Conservation (phyloP, 345 rosid genomes). For the Tarenaya hassleriana region DNA sequence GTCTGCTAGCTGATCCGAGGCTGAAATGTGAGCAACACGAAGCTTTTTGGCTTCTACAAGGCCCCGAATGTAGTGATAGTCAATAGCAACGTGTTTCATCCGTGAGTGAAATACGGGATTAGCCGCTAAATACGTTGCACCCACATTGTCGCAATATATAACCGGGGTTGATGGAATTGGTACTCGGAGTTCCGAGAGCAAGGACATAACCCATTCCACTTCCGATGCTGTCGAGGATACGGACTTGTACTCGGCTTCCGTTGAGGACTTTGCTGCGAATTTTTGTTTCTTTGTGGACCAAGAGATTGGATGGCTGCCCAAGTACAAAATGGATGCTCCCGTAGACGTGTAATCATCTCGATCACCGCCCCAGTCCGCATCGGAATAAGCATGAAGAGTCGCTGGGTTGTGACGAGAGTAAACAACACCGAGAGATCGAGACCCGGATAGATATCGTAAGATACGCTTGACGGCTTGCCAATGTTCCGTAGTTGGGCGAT, state of each 20-base stretch:
- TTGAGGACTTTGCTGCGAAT: background rate
- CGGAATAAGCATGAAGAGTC: background rate
- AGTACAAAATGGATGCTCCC: background rate
- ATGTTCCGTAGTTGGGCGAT: background rate
- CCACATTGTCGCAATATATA: background rate
- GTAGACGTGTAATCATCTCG: background rate
- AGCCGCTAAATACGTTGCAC: background rate
- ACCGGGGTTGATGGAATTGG: background rate
- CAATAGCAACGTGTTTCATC: background rate
- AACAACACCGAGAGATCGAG: background rate
- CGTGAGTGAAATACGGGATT: background rate
- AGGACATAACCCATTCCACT: background rate
- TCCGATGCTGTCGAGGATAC: background rate
- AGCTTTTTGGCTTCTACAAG: no score
- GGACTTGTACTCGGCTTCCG: background rate
- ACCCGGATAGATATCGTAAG: background rate
- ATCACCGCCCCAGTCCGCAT: background rate
- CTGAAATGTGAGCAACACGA: no score
- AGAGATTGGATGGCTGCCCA: background rate
- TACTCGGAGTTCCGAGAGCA: background rate
- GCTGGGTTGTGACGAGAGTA: background rate
- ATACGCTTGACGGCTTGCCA: background rate
- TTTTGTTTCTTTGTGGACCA: background rate
- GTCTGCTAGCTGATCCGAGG: no score
- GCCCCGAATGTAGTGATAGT: no score